Conservation (phyloP, 495 filamentous ascomycete genomes). For the Cenococcum geophilum region DNA sequence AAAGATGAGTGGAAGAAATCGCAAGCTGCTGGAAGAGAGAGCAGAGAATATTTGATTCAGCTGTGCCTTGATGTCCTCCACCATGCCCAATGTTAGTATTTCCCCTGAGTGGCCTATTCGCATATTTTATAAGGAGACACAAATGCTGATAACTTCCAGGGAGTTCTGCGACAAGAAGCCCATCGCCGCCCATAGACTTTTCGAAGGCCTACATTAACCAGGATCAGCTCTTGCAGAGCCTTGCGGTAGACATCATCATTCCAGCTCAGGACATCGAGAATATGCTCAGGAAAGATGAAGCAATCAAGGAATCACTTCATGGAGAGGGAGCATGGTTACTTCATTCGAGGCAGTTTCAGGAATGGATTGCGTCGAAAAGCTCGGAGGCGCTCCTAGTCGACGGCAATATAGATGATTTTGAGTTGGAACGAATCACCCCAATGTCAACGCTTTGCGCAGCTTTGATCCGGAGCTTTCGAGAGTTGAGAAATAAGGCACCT, state of each 20-base stretch:
- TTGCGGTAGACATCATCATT: neutral
- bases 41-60: neutral
- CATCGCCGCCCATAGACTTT: neutral
- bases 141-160: neutral
- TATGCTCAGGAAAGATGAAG: neutral
- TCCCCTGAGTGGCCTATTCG: too few relatives aligned
- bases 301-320: neutral
- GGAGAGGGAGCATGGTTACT: neutral
- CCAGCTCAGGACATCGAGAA: neutral
- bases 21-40: neutral
- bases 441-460: constrained; percentile 1
- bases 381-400: neutral
- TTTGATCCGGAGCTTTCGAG: neutral
- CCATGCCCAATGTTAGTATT: neutral
- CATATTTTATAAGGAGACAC: neutral
- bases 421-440: constrained; percentile 3
- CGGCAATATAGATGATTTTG: neutral
- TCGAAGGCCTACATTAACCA: constrained; percentile 4
- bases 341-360: neutral
- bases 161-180: neutral
- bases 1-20: constrained; percentile 6
- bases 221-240: neutral
- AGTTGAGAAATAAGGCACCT: neutral
- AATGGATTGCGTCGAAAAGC: neutral
- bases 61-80: neutral